Evolutionary conservation across 495 filamentous ascomycete genomes (phyloP), one percentile per base, ranked within the genome.

Genomic region (Amniculicola lignicola): DNA sequence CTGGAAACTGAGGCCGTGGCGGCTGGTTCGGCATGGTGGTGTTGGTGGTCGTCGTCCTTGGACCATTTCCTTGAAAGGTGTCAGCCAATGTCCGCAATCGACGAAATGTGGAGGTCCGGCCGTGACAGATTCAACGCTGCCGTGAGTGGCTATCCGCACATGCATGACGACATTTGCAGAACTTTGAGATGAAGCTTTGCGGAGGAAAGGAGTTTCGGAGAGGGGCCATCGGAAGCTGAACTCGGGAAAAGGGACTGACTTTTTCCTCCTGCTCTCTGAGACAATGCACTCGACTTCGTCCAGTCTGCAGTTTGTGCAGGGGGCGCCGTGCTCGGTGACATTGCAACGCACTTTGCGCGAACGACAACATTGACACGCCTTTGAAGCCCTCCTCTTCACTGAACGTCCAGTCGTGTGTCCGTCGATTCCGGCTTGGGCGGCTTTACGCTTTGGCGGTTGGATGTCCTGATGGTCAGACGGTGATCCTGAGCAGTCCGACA

Each of bases 321-420:
- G 90, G 23, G 85, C 82, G 28, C 87, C 86, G 71, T 84, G 85
- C 62, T 94, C 88, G 38, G 91, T 88, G 54, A 95, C 90, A 74
- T 96, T 89, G 73, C 90, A 96, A 41, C 90, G 79, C n/a, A 96
- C 90, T 70, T 96, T 96, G 62, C 90, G 82, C 21, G 86, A 80
- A 48, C 90, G 79, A 66, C 90, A 96, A 60, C 85, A 88, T 61
- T 88, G 86, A 67, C 90, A 96, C 19, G 90, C 90, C 49, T 90
- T 86, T 5, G 90, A 87, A 2, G 90, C 90, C 59, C 90, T 79
- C 48, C 90, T 75, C 70, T 96, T 96, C 21, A 87, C 83, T 45
- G 70, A 67, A 31, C 70, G 67, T 42, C 61, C 61, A 45, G 70
- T 64, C 33, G 62, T 51, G 50, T 67, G 54, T 28, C 64, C 62